These are phyloP conservation scores for Dentipellis fragilis DNA, from an alignment of 768 basidiomycete species.

Conservation along the genomic window DNA sequence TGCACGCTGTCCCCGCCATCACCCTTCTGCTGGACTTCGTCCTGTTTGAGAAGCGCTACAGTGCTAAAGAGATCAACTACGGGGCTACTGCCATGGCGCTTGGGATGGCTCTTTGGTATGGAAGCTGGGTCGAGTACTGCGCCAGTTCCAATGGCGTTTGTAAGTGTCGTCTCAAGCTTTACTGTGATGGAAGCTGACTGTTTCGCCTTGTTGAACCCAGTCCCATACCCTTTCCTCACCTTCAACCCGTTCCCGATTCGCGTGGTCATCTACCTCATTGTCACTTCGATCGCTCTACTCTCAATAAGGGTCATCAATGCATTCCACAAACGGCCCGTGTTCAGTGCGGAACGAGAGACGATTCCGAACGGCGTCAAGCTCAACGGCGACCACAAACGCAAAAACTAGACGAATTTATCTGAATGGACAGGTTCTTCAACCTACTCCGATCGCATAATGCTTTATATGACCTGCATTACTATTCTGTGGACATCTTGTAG, in stretches of 20 bases:
- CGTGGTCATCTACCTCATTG: slow-evolving; percentile 47
- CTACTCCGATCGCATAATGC: too few species aligned
- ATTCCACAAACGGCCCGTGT: slow-evolving; percentile 29
- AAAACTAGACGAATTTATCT: background rate
- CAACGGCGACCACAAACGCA: background rate
- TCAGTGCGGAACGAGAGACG: too few species aligned
- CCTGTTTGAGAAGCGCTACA: slow-evolving; percentile 50
- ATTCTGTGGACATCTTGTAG: too few species aligned
- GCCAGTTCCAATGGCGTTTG: slow-evolving; percentile 50
- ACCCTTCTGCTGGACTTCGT: slow-evolving; percentile 59
- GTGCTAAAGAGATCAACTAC: slow-evolving; percentile 20
- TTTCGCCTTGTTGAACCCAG: slow-evolving; percentile 23
- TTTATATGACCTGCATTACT: too few species aligned
- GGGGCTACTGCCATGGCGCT: slow-evolving; percentile 24
- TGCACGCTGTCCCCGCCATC: slow-evolving; percentile 57
- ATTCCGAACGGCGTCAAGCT: too few species aligned
- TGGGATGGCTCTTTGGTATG: slow-evolving; percentile 38
- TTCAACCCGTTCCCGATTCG: slow-evolving; percentile 41
- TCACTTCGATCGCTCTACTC: slow-evolving; percentile 38
- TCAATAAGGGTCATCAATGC: slow-evolving; percentile 53
- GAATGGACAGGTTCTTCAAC: too few species aligned
- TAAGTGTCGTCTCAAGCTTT: slow-evolving; percentile 25
- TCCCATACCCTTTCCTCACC: slow-evolving; percentile 81
- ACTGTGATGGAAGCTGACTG: background rate
- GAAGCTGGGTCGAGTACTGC: slow-evolving; percentile 58